phyloP scores from a whole-genome alignment of 2,329 filamentous ascomycete species.

The Penicillium glabrum region DNA sequence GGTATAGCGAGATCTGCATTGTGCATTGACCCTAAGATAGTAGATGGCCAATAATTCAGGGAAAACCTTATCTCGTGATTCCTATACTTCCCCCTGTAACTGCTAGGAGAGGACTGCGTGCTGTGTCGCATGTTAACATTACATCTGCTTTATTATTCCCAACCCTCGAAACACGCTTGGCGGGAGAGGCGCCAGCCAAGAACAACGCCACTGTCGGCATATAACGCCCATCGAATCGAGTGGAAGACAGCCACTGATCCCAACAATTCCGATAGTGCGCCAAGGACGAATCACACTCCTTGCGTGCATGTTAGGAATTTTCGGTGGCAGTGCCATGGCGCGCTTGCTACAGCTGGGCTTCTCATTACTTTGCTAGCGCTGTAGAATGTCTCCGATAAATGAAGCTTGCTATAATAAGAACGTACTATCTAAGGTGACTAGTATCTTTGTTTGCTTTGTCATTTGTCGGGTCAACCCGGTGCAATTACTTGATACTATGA shows the following conservation, averaged over 20 bases:
- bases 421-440: not conserved
- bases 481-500: not conserved
- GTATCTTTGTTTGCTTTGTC: not conserved
- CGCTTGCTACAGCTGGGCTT: not conserved
- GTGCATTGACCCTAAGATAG: not conserved
- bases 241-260: not conserved
- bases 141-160: not conserved
- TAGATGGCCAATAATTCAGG: not conserved
- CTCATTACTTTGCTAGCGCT: not conserved
- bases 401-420: not conserved
- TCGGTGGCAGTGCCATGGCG: constrained; percentile 5
- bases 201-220: constrained; percentile 11
- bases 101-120: not conserved
- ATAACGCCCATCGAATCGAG: constrained; percentile 4
- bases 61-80: not conserved
- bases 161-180: constrained; percentile 2
- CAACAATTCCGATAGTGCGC: constrained; percentile 7
- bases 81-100: not conserved
- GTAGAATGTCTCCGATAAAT: not conserved
- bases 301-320: not conserved
- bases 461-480: not conserved
- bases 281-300: constrained; percentile 7
- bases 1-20: not conserved
- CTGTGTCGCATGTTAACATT: not conserved
- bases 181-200: constrained; percentile 22